These are phyloP conservation scores for Colletotrichum scovillei DNA, from an alignment of 2,329 filamentous ascomycete species.

Conservation along the genomic window DNA sequence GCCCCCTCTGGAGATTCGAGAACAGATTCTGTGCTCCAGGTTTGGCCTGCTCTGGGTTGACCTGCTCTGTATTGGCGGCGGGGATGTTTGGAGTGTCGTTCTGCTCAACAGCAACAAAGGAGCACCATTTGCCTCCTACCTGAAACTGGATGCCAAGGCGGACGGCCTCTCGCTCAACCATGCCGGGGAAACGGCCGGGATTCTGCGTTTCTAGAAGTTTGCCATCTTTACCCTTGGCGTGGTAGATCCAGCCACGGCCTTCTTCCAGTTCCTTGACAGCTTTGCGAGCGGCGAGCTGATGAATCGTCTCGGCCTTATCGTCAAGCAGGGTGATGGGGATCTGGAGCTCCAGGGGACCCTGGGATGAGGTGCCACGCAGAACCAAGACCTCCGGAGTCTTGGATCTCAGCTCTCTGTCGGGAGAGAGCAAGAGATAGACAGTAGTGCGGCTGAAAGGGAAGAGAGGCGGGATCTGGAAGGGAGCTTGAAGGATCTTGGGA, in stretches of 20 bases:
- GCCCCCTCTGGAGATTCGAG: background rate
- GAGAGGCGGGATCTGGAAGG: conserved; percentile 70
- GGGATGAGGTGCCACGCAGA: conserved; percentile 65
- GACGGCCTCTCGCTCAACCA: conserved; percentile 75
- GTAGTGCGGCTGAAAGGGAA: conserved; percentile 75
- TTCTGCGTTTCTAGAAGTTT: conserved; percentile 58
- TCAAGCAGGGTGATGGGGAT: conserved; percentile 69
- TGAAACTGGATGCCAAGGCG: conserved; percentile 74
- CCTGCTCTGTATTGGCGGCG: background rate
- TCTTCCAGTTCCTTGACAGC: conserved; percentile 77
- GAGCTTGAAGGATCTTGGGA: conserved; percentile 73
- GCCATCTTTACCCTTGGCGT: conserved; percentile 61
- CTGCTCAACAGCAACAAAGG: conserved; percentile 75
- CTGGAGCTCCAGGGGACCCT: conserved; percentile 71
- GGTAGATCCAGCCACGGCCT: conserved; percentile 72
- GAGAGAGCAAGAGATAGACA: conserved; percentile 73
- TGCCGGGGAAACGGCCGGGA: conserved; percentile 63
- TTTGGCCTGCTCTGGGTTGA: background rate
- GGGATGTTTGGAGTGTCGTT: conserved; percentile 35
- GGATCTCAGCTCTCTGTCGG: conserved; percentile 51
- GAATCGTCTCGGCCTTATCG: conserved; percentile 65
- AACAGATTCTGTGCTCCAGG: too few relatives aligned
- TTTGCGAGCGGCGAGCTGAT: conserved; percentile 77
- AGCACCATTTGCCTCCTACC: conserved; percentile 76
- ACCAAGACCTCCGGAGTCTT: conserved; percentile 65